A percentile compares a stretch with the other conserved stretches of the same genome.
These are phyloP conservation scores for Epichloe baconii DNA, from an alignment of 2,329 filamentous ascomycete genomes.

Conservation along the genomic window DNA sequence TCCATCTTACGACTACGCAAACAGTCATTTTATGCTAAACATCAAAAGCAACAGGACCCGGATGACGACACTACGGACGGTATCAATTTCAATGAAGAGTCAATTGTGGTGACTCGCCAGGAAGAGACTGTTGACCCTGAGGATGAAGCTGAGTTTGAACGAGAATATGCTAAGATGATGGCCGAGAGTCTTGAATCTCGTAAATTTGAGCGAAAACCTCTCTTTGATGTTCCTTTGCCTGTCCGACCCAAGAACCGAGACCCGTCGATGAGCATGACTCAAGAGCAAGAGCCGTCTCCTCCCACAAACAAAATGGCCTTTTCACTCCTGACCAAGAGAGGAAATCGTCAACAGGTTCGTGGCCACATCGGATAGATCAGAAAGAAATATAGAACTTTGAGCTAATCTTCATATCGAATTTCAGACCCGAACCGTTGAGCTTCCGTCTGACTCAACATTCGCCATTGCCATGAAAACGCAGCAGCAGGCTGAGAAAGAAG, in stretches of 20 bases:
- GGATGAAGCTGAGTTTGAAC: slow-evolving; percentile 92
- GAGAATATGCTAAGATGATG: slow-evolving; percentile 98
- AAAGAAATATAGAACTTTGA: not conserved
- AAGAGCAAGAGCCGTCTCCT: slow-evolving; percentile 11
- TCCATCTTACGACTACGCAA: not conserved
- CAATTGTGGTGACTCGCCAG: slow-evolving; percentile 81
- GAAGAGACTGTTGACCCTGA: slow-evolving; percentile 87
- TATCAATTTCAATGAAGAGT: slow-evolving; percentile 68
- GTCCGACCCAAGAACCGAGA: slow-evolving; percentile 64
- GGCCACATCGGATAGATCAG: not conserved
- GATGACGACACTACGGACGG: slow-evolving; percentile 37
- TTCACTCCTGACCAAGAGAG: slow-evolving; percentile 86
- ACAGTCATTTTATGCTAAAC: not conserved
- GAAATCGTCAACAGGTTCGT: slow-evolving; percentile 79
- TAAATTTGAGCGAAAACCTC: slow-evolving; percentile 86
- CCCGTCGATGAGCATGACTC: slow-evolving; percentile 19
- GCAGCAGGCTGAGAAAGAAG: slow-evolving; percentile 87
- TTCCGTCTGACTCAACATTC: slow-evolving; percentile 85
- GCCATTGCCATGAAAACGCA: slow-evolving; percentile 93
- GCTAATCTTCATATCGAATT: slow-evolving; percentile 5
- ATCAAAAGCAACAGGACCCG: slow-evolving; percentile 27
- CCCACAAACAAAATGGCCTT: slow-evolving; percentile 71
- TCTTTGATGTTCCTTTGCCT: slow-evolving; percentile 95
- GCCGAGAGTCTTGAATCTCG: slow-evolving; percentile 89
- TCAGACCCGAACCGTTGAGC: slow-evolving; percentile 79